Evolutionary conservation across 306 rosid species (phyloP).

Genomic region (Dalbergia cochinchinensis): DNA sequence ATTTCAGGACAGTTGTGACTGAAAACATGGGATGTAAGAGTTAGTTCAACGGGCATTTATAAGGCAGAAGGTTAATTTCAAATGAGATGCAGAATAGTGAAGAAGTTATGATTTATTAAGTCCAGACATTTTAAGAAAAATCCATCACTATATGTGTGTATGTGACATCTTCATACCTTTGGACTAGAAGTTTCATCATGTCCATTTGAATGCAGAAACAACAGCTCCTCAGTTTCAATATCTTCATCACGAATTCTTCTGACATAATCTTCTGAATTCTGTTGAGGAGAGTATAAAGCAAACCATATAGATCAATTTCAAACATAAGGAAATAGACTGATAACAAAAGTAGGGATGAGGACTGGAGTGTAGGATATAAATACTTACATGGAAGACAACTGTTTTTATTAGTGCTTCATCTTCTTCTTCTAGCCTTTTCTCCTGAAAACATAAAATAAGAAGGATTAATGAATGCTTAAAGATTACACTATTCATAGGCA

Average conservation of each 20-base stretch:
- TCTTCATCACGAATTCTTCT: constrained; percentile 76
- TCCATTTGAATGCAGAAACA: constrained; percentile 43
- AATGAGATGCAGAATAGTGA: constrained; percentile 2
- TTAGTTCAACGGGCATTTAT: constrained; percentile 28
- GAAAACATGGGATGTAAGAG: not conserved
- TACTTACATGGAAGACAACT: constrained; percentile 68
- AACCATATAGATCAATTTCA: constrained; percentile 17
- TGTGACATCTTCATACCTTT: constrained; percentile 57
- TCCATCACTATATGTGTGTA: not conserved
- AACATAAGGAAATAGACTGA: not conserved
- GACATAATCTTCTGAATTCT: constrained; percentile 66
- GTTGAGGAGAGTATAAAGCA: constrained; percentile 39
- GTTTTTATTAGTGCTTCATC: constrained; percentile 88
- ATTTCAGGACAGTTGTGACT: no score
- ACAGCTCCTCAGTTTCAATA: constrained; percentile 60
- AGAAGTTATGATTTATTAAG: constrained; percentile 2
- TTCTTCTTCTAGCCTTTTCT: constrained; percentile 80
- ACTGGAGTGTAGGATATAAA: constrained; percentile 1
- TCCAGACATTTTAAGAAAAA: constrained; percentile 32
- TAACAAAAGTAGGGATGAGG: not conserved
- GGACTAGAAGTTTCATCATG: constrained; percentile 49
- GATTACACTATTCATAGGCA: not conserved
- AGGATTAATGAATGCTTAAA: constrained; percentile 1
- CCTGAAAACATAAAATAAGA: constrained; percentile 56
- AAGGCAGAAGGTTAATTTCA: constrained; percentile 13